Base-by-base conservation (phyloP, 2,329 filamentous ascomycete species). In the Fusarium scirpi region DNA sequence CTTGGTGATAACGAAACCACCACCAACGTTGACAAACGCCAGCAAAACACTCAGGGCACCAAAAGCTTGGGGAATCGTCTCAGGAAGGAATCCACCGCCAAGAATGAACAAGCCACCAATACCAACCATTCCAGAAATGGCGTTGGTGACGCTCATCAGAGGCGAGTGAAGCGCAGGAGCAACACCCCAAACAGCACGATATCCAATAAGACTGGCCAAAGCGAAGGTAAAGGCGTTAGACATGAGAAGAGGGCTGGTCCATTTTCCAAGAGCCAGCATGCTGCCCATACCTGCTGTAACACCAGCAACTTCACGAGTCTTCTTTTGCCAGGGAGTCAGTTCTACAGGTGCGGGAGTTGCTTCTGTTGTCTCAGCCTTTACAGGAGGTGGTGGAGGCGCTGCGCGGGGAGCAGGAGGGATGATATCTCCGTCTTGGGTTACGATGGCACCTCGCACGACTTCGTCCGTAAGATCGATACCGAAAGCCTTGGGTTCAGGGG, bases 61-160 rank as follows among this genome's bases (percentile, higher is more conserved):
- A 38, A 97, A 88, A 4, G 83, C 80, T 77, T 97, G 93, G 1
- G 94, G 94, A 8, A 97, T 84, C 0, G 93, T 97, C 74, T 90
- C 89, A 0, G 93, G 93, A 0, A 93, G 70, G 76, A 90, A 91
- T 25, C 93, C 93, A 30, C 94, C 94, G 15, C 94, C 94, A 82
- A 97, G 91, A 58, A 97, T 90, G 82, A 97, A 97, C 70, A 97
- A 86, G 15, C 94, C 94, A 60, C 94, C 94, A 65, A 97, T 86
- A 62, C 94, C 94, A 30, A 97, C 94, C 91, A 97, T 93, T 80
- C 91, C 93, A 32, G 93, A 96, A 73, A 97, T 97, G 29, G 94
- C 94, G 78, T 97, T 97, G 10, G 94, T 97, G 38, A 97, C 94
- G 72, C 92, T 94, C 94, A 97, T 97, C 8, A 97, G 83, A 2